Evolutionary conservation across 805 yeast species (phyloP).

Genomic region (Lipomyces yamadae): DNA sequence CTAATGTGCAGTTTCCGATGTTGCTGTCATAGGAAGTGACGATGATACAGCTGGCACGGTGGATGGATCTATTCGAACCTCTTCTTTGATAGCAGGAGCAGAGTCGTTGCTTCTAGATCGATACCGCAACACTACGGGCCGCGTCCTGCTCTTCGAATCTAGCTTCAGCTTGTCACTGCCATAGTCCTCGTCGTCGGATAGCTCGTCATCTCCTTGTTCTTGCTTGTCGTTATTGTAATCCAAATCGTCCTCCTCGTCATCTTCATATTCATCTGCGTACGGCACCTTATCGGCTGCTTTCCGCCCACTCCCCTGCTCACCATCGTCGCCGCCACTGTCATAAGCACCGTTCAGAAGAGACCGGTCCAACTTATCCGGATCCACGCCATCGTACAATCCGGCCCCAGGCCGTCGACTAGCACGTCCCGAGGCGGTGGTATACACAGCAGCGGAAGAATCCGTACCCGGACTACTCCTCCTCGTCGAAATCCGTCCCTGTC

Average conservation of each 20-base stretch:
- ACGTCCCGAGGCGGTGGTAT: constrained; percentile 32
- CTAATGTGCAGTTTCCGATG: background rate
- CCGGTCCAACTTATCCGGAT: constrained; percentile 6
- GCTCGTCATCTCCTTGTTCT: background rate
- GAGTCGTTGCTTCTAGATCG: background rate
- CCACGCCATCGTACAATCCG: constrained; percentile 6
- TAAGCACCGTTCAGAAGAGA: constrained; percentile 8
- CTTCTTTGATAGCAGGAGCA: background rate
- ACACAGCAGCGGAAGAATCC: constrained; percentile 18
- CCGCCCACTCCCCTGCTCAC: constrained; percentile 11
- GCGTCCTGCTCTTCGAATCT: background rate
- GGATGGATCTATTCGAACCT: background rate
- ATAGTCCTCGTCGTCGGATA: background rate
- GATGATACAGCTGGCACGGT: background rate
- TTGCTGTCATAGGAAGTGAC: background rate
- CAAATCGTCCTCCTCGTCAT: constrained; percentile 15
- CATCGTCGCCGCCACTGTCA: constrained; percentile 10
- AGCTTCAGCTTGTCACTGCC: background rate
- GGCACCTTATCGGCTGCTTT: constrained; percentile 13
- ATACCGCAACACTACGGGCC: constrained; percentile 14
- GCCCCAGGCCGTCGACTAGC: constrained; percentile 30
- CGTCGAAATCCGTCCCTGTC: constrained; percentile 9
- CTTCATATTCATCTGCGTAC: constrained; percentile 6
- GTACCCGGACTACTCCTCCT: constrained; percentile 22
- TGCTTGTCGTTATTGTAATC: constrained; percentile 1